A percentile compares a stretch with the other conserved stretches of the same genome.
phyloP scores from a whole-genome alignment of 2,329 filamentous ascomycete genomes.

The Fusarium sp. region DNA sequence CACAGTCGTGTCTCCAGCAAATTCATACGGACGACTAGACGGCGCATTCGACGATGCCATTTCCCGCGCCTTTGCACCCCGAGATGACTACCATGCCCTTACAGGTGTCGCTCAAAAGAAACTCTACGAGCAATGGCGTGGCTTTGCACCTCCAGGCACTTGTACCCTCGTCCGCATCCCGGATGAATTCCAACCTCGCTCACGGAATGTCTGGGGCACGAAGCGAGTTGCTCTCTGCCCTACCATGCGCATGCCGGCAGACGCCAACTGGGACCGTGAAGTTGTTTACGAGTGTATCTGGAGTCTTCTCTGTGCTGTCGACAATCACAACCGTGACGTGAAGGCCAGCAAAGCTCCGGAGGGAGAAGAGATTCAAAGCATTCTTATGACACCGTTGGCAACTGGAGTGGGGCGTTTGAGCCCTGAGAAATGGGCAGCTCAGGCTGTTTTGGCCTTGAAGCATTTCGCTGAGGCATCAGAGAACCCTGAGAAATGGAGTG shows the following conservation, averaged over 20 bases:
- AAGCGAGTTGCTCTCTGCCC: slow-evolving; percentile 61
- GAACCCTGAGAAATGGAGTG: slow-evolving; percentile 54
- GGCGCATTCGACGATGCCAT: slow-evolving; percentile 66
- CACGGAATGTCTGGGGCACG: slow-evolving; percentile 54
- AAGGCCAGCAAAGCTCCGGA: neutral
- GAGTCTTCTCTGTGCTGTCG: slow-evolving; percentile 60
- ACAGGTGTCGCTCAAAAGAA: slow-evolving; percentile 56
- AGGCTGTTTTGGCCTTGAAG: slow-evolving; percentile 61
- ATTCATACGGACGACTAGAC: slow-evolving; percentile 64
- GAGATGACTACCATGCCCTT: slow-evolving; percentile 57
- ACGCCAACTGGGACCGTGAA: slow-evolving; percentile 61
- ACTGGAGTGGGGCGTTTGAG: slow-evolving; percentile 60
- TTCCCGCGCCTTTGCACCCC: slow-evolving; percentile 56
- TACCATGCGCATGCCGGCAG: slow-evolving; percentile 60
- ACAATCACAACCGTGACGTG: slow-evolving; percentile 55
- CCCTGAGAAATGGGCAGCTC: slow-evolving; percentile 59
- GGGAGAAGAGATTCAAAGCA: slow-evolving; percentile 47
- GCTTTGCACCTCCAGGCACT: slow-evolving; percentile 61
- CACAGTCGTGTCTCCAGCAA: slow-evolving; percentile 63
- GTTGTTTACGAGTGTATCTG: slow-evolving; percentile 65
- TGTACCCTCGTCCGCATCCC: slow-evolving; percentile 61
- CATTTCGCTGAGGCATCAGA: slow-evolving; percentile 61
- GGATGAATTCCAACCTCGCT: slow-evolving; percentile 43
- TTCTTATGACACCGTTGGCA: slow-evolving; percentile 64
- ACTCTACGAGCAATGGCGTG: slow-evolving; percentile 59